Evolutionary conservation across 192 early-diverging fungal species (phyloP), one percentile per base, ranked within the genome.

Genomic region (Coemansia sp.): DNA sequence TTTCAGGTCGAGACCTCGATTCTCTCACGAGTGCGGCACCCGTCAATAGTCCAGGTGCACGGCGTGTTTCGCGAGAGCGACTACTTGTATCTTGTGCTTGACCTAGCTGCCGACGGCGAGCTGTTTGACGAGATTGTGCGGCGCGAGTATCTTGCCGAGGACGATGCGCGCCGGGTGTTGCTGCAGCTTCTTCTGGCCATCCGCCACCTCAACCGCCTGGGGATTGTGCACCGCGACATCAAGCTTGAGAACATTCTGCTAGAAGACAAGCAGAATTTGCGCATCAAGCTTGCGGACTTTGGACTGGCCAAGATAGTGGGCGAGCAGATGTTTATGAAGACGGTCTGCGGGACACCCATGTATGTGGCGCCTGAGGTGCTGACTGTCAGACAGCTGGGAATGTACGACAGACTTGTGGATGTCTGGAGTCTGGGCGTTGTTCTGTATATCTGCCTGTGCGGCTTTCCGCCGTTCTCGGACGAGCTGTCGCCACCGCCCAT

Each of bases 341-440:
- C 95, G 0, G 94, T 96, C 32, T 98, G 96, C 70, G 96, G 96
- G 4, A 98, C 96, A 0, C 93, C 93, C 2, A 91, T 89, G 63
- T 93, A 93, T 69, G 92, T 89, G 67, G 96, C 96, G 10, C 96
- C 96, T 5, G 96, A 98, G 76, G 88, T 98, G 14, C 86, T 96
- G 63, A 84, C 76, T 77, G 90, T 85, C 84, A 86, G 74, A 76
- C 74, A 63, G 86, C 88, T 89, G 58, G 94, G 90, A 68, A 68
- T 76, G 87, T 85, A 80, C 83, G 76, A 45, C 94, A 94, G 76
- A 85, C 88, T 40, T 44, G 90, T 95, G 12, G 96, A 98, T 69
- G 85, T 98, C 84, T 98, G 96, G 96, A 94, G 92, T 55, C 75
- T 95, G 12, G 96, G 96, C 9, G 95, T 96, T 0, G 94, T 97